phyloP scores from a whole-genome alignment of 768 basidiomycete genomes.

The Pleurotus ostreatus region DNA sequence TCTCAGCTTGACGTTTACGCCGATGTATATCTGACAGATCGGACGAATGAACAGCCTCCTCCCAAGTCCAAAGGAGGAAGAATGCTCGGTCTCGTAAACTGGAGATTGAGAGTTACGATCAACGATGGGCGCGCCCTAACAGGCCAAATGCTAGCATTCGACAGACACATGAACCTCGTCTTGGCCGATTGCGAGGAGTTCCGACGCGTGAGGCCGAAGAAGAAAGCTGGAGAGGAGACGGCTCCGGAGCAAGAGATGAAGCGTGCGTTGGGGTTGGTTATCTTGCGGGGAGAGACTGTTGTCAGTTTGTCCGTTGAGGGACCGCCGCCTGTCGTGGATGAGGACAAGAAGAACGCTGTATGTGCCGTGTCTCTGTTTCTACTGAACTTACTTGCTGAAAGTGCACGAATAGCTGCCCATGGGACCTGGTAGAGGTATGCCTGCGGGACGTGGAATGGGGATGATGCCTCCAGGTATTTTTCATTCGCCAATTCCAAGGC shows the following conservation, averaged over 20 bases:
- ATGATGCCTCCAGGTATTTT: slow-evolving; percentile 84
- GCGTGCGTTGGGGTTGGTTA: slow-evolving; percentile 90
- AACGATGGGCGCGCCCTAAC: slow-evolving; percentile 95
- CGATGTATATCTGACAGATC: no score
- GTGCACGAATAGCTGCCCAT: slow-evolving; percentile 56
- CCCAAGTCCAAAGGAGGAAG: slow-evolving; percentile 98
- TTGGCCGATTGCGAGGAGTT: slow-evolving; percentile 99
- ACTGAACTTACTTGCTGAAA: background rate
- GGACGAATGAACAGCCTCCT: slow-evolving; percentile 55
- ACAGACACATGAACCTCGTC: slow-evolving; percentile 99
- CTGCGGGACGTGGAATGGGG: slow-evolving; percentile 95
- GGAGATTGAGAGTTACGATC: slow-evolving; percentile 94
- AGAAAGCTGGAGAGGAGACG: slow-evolving; percentile 78
- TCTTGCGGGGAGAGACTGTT: slow-evolving; percentile 93
- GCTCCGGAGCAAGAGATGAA: slow-evolving; percentile 91
- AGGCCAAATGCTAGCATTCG: slow-evolving; percentile 99
- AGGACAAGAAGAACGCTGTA: slow-evolving; percentile 82
- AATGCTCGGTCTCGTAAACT: slow-evolving; percentile 97
- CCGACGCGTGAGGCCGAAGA: slow-evolving; percentile 86
- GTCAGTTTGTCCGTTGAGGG: slow-evolving; percentile 95
- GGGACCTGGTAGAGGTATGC: slow-evolving; percentile 93
- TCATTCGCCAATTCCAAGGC: slow-evolving; percentile 6
- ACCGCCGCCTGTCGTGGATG: slow-evolving; percentile 86
- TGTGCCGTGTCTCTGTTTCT: slow-evolving; percentile 21
- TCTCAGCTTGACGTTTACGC: no score